Evolutionary conservation across 2,329 filamentous ascomycete species (phyloP).

Genomic region (Volutella citrinella): DNA sequence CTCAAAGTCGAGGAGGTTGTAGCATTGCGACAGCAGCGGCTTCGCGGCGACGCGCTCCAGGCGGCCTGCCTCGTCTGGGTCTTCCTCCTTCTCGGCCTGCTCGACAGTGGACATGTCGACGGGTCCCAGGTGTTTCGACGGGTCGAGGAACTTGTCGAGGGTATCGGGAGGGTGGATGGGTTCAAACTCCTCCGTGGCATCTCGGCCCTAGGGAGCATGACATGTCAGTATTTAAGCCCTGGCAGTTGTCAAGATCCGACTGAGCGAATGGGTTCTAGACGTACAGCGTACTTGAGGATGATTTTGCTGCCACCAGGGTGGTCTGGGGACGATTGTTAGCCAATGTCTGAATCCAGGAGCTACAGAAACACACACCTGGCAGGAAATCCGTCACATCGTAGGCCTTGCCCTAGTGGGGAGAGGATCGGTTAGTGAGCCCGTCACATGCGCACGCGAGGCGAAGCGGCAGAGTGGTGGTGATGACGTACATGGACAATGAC

Average conservation of each 20-base stretch:
- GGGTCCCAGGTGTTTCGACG: constrained; percentile 81
- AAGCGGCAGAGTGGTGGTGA: too few relatives aligned
- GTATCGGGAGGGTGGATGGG: constrained; percentile 88
- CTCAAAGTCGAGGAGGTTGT: constrained; percentile 95
- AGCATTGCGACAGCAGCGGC: constrained; percentile 82
- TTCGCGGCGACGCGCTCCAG: constrained; percentile 71
- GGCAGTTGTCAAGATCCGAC: too few relatives aligned
- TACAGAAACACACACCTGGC: constrained; percentile 50
- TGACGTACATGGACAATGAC: constrained; percentile 73
- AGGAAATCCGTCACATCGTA: constrained; percentile 90
- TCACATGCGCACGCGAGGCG: too few relatives aligned
- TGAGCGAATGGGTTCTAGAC: constrained; percentile 17
- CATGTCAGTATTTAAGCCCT: too few relatives aligned
- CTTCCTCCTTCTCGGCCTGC: constrained; percentile 67
- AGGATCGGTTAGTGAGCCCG: too few relatives aligned
- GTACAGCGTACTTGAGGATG: constrained; percentile 87
- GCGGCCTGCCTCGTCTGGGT: constrained; percentile 57
- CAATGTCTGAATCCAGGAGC: background rate
- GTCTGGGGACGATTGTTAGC: constrained; percentile 45
- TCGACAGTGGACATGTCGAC: constrained; percentile 85
- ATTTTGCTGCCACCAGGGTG: constrained; percentile 89
- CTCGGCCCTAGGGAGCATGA: constrained; percentile 72
- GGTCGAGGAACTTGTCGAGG: constrained; percentile 77
- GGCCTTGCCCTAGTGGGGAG: constrained; percentile 71
- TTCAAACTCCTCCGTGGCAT: constrained; percentile 88